Percentiles rank a stretch among this genome's conserved stretches.
Conservation (phyloP, 176 grass and related monocot genomes). For the Zoysia pacifica region DNA sequence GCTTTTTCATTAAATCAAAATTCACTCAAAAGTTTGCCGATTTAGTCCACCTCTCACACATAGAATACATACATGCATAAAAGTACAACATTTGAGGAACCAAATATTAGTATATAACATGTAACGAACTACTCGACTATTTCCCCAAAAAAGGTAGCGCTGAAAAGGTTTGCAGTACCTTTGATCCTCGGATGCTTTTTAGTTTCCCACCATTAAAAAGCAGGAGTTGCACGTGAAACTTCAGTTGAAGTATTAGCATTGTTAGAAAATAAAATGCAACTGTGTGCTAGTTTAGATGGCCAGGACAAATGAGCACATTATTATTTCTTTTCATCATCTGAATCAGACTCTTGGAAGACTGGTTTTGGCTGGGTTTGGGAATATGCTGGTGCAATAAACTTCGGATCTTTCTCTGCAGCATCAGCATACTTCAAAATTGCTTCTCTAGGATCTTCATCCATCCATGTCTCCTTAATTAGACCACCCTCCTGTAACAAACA, state of each 20-base stretch:
- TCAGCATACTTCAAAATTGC: constrained; percentile 97
- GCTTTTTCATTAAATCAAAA: no score
- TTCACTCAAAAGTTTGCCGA: no score
- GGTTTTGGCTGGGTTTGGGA: constrained; percentile 86
- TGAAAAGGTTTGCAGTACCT: constrained; percentile 13
- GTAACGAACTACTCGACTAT: no score
- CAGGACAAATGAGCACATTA: not conserved
- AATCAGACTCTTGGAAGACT: constrained; percentile 85
- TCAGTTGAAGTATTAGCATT: not conserved
- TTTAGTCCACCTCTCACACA: no score
- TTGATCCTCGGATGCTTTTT: constrained; percentile 7
- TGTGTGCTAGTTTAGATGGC: constrained; percentile 2
- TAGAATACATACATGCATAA: no score
- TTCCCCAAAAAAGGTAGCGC: not conserved
- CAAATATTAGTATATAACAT: no score
- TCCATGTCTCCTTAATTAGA: constrained; percentile 96
- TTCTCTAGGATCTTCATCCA: constrained; percentile 99
- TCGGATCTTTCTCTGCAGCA: constrained; percentile 85
- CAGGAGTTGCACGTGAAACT: constrained; percentile 2
- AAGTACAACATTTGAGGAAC: no score
- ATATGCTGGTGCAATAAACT: constrained; percentile 93
- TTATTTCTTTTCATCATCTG: constrained; percentile 78
- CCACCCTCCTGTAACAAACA: constrained; percentile 87
- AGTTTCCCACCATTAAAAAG: constrained; percentile 20
- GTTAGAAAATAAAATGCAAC: constrained; percentile 34